Base-by-base conservation (phyloP, 208 protist genomes). In the Trypanosoma scelopori region DNA sequence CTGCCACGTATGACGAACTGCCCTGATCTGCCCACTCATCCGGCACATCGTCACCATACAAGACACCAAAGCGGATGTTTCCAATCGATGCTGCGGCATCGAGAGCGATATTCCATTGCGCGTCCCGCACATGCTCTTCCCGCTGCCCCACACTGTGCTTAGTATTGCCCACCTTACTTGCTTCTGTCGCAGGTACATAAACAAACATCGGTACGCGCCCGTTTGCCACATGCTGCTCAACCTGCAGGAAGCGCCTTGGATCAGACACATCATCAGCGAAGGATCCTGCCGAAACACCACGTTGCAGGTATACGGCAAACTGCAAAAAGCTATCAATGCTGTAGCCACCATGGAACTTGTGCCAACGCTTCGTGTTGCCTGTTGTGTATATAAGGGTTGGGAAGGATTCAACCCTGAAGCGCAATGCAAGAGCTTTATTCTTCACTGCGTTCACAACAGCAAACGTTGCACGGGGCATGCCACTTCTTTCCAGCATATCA, bases 321-420 rank as follows among this genome's bases (percentile, higher is more conserved):
- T 76, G 60, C 42, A 81, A 65, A 66, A 92, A 92, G 64, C 69
- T 71, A 30, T 81, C 64, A 27, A 71, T 37, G 18, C 65, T 87
- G 73, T 80, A 69, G 22, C 59, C 71, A 59, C 84, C 84, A 28
- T 84, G 64, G 73, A 86, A 95, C 12, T 61, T 20, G 52, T 85
- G 60, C 75, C 82, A 85, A 48, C 76, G 59, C 27, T 47, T 51
- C n/a, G 45, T 69, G 43, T 81, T 82, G 12, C 81, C 89, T 1
- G 82, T 88, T 11, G 90, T 93, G 82, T 96, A 96, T 55, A 92
- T 25, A 50, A 96, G 25, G 0, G 82, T 87, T 0, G 90, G 90
- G 55, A 80, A 96, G 11, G 58, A 32, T 35, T 74, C 22, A 22
- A 96, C 63, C 3, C 79, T 23, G 62, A 92, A 92, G 57, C 84